Evolutionary conservation across 371 early-diverging fungal genomes (phyloP).

Genomic region (Apophysomyces variabilis): DNA sequence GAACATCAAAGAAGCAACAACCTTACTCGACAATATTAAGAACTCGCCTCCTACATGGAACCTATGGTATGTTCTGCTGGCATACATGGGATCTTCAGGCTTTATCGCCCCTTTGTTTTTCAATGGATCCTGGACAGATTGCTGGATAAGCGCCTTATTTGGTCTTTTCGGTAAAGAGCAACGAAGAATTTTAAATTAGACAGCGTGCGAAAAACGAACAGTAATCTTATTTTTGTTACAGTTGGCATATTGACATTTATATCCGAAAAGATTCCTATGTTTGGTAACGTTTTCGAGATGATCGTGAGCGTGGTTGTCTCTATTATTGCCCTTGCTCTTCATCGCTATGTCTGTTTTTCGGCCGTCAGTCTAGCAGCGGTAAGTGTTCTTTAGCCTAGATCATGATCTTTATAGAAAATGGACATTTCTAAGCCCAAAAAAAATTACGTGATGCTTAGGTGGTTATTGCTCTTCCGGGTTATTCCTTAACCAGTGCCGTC

Average conservation of each 20-base stretch:
- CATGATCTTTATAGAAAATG: neutral
- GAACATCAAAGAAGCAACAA: slow-evolving; percentile 58
- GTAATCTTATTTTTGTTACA: neutral
- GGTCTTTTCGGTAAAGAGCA: slow-evolving; percentile 48
- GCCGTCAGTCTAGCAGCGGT: slow-evolving; percentile 63
- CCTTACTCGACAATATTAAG: slow-evolving; percentile 61
- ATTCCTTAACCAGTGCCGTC: slow-evolving; percentile 71
- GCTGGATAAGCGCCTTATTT: slow-evolving; percentile 64
- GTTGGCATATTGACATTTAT: slow-evolving; percentile 64
- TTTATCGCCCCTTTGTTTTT: slow-evolving; percentile 67
- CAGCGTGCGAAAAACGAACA: neutral
- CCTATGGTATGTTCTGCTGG: slow-evolving; percentile 51
- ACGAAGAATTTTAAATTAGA: neutral
- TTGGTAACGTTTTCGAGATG: slow-evolving; percentile 69
- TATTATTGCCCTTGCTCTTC: slow-evolving; percentile 56
- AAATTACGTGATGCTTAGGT: slow-evolving; percentile 28
- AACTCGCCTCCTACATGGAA: slow-evolving; percentile 55
- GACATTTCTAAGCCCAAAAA: neutral
- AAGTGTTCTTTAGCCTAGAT: slow-evolving; percentile 11
- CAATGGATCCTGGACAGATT: slow-evolving; percentile 63
- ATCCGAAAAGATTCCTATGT: slow-evolving; percentile 65
- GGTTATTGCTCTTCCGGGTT: slow-evolving; percentile 72
- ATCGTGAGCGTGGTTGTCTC: slow-evolving; percentile 65
- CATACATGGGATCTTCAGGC: slow-evolving; percentile 63
- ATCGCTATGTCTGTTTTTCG: slow-evolving; percentile 54